These are phyloP conservation scores for Arabidopsis arenosa DNA, from an alignment of 345 rosid species.

Conservation along the genomic window DNA sequence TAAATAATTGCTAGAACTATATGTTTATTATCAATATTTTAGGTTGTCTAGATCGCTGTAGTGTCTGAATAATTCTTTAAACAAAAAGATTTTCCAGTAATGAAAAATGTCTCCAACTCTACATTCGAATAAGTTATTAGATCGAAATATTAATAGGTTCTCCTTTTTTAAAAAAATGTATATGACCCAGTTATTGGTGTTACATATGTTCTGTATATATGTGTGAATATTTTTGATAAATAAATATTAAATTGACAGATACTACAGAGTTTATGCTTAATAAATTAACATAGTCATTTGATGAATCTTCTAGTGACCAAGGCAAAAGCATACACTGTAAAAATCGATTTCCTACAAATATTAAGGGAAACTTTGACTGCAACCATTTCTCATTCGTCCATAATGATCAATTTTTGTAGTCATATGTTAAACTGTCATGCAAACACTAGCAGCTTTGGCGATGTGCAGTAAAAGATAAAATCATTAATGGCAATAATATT, in stretches of 20 bases:
- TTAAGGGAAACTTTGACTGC: not conserved
- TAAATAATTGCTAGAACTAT: slow-evolving; percentile 8
- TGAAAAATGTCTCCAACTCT: not conserved
- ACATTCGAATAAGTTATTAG: not conserved
- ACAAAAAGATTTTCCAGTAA: not conserved
- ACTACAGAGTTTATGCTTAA: not conserved
- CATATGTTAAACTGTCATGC: too few species aligned
- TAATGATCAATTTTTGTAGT: too few species aligned
- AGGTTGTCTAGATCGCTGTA: slow-evolving; percentile 7
- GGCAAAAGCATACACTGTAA: not conserved
- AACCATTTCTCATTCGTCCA: too few species aligned
- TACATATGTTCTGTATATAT: not conserved
- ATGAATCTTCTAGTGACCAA: not conserved
- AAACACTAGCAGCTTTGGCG: not conserved
- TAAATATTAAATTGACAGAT: not conserved
- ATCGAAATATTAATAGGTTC: not conserved
- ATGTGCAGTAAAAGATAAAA: not conserved
- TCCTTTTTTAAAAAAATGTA: not conserved
- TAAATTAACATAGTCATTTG: not conserved
- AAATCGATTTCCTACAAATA: too few species aligned
- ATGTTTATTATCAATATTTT: slow-evolving; percentile 1
- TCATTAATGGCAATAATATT: too few species aligned
- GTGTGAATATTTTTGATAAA: not conserved
- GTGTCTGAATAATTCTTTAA: slow-evolving; percentile 8
- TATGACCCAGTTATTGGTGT: not conserved